Conservation (phyloP, 768 basidiomycete genomes). For the Boletus fagicola region DNA sequence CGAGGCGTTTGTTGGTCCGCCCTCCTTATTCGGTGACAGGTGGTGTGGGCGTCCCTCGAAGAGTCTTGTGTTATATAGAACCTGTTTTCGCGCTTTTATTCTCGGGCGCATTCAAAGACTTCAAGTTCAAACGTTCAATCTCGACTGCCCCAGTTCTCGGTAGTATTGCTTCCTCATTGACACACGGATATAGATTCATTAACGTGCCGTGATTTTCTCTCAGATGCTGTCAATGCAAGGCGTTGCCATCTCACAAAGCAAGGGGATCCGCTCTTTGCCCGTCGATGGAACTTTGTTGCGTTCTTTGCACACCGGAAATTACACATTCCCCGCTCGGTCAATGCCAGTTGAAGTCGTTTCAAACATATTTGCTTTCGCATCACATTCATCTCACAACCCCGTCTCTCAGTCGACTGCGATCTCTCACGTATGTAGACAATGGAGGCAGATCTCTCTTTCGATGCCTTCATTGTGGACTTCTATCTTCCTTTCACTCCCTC, state of each 20-base stretch:
- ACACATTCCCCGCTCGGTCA: neutral
- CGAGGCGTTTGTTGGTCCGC: constrained; percentile 15
- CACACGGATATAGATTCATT: neutral
- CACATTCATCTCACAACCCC: constrained; percentile 27
- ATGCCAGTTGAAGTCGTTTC: constrained; percentile 40
- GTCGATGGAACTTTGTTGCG: neutral
- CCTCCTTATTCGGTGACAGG: neutral
- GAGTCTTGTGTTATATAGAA: neutral
- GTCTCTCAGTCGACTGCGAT: constrained; percentile 34
- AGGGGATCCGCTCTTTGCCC: neutral
- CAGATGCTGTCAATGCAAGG: constrained; percentile 17
- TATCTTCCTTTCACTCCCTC: constrained; percentile 47
- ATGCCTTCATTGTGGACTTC: constrained; percentile 50
- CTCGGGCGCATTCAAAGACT: neutral
- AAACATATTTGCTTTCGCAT: constrained; percentile 35
- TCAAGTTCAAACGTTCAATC: neutral
- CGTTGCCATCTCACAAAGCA: neutral
- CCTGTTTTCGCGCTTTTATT: neutral
- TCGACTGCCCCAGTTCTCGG: neutral
- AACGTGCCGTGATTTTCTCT: neutral
- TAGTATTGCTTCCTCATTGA: neutral
- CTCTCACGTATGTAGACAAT: constrained; percentile 50
- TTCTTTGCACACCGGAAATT: neutral
- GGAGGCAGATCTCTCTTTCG: constrained; percentile 48
- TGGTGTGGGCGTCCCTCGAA: constrained; percentile 5